Conservation (phyloP, 2,329 filamentous ascomycete species). For the Diaporthe capsici region DNA sequence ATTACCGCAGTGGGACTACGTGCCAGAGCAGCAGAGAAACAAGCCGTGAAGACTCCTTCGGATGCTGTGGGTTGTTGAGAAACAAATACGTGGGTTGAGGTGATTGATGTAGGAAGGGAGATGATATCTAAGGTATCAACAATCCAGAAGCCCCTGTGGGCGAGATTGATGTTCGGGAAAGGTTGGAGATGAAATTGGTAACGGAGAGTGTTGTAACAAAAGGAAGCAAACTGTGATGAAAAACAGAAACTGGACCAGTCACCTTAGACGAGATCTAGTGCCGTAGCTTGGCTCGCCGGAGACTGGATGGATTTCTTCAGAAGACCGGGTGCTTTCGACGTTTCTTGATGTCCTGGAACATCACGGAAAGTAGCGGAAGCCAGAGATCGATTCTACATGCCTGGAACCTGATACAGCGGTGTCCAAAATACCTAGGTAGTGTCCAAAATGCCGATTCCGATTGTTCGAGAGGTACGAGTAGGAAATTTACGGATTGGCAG, state of each 20-base stretch:
- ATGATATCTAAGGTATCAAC: rapidly evolving
- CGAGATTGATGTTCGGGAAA: background rate
- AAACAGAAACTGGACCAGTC: background rate
- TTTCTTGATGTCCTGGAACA: background rate
- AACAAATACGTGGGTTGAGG: background rate
- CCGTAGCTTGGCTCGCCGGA: background rate
- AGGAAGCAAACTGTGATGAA: background rate
- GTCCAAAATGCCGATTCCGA: too few relatives aligned
- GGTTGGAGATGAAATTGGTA: background rate
- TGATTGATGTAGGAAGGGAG: background rate
- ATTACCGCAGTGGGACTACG: too few relatives aligned
- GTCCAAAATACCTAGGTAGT: too few relatives aligned
- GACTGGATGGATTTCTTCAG: background rate
- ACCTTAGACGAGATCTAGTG: too few relatives aligned
- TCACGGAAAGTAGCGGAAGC: background rate
- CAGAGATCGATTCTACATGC: rapidly evolving
- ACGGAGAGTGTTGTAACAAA: too few relatives aligned
- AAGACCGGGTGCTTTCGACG: background rate
- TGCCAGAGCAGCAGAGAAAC: rapidly evolving
- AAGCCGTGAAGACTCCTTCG: too few relatives aligned
- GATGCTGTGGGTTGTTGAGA: background rate
- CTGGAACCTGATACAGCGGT: background rate
- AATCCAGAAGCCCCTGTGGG: background rate
- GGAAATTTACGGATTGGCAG: too few relatives aligned
- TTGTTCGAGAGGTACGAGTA: too few relatives aligned